phyloP scores from a whole-genome alignment of 371 early-diverging fungal genomes.

The Mortierella sp. region DNA sequence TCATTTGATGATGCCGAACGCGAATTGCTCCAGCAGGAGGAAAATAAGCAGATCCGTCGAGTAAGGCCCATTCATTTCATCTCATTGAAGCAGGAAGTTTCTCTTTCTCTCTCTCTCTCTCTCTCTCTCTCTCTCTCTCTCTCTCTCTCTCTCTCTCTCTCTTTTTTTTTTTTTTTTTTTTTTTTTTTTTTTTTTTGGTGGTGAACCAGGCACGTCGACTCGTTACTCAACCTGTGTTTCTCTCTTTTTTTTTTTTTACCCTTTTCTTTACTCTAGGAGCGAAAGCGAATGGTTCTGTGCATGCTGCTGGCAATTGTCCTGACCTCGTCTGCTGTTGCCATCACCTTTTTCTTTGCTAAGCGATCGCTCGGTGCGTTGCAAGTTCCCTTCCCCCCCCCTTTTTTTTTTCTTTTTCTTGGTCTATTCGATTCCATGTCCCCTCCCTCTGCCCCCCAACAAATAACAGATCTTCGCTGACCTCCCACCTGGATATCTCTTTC shows the following conservation, averaged over 20 bases:
- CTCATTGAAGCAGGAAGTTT: not conserved
- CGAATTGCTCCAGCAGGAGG: slow-evolving; percentile 30
- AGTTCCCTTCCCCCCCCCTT: too few species aligned
- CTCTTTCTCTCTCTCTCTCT: not conserved
- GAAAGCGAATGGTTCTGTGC: slow-evolving; percentile 37
- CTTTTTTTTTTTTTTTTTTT: not conserved
- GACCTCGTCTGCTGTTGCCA: slow-evolving; percentile 41
- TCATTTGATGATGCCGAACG: slow-evolving; percentile 31
- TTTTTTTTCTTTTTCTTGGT: too few species aligned
- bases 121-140: too few species aligned
- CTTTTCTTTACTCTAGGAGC: slow-evolving; percentile 17
- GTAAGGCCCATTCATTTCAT: slow-evolving; percentile 4
- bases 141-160: slow-evolving; percentile 5
- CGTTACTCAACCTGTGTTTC: too few species aligned
- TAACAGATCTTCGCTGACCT: too few species aligned
- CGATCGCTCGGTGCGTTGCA: slow-evolving; percentile 31
- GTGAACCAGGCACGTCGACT: too few species aligned
- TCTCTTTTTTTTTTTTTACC: too few species aligned
- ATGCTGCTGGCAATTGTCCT: slow-evolving; percentile 30
- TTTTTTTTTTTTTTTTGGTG: not conserved
- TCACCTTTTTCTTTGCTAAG: slow-evolving; percentile 44
- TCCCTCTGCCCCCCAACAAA: too few species aligned
- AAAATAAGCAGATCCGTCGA: slow-evolving; percentile 41
- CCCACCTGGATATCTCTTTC: not conserved
- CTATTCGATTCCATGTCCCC: too few species aligned